Evolutionary conservation across 75 land plant genomes (phyloP).

Genomic region (Pinus albicaulis): DNA sequence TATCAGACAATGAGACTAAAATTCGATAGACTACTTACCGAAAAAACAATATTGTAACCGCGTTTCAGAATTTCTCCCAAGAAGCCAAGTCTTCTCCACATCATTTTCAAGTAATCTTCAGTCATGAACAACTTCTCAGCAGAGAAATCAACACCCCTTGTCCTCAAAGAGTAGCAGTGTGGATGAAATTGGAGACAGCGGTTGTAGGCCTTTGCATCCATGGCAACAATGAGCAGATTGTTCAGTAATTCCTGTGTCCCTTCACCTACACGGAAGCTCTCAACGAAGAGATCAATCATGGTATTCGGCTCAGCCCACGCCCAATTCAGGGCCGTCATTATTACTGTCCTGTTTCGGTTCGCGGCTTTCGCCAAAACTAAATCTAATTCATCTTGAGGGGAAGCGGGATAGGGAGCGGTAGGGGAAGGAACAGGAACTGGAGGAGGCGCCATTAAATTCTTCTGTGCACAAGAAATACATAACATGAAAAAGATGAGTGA

Average conservation of each 20-base stretch:
- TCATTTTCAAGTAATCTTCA: conserved; percentile 73
- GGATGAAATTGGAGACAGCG: conserved; percentile 11
- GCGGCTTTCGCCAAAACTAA: conserved; percentile 19
- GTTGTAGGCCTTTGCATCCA: conserved; percentile 24
- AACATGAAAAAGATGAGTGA: too few relatives aligned
- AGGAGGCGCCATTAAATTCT: background rate
- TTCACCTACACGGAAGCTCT: conserved; percentile 37
- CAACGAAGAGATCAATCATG: conserved; percentile 44
- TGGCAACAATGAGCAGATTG: conserved; percentile 32
- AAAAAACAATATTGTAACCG: conserved; percentile 6
- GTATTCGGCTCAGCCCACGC: conserved; percentile 38
- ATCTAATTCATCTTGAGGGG: background rate
- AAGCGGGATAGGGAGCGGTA: background rate
- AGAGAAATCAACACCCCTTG: conserved; percentile 7
- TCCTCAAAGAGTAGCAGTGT: conserved; percentile 5
- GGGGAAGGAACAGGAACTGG: background rate
- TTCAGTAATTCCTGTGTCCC: conserved; percentile 23
- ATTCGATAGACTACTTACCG: conserved; percentile 2
- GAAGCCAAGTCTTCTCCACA: conserved; percentile 71
- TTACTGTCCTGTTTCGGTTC: conserved; percentile 31
- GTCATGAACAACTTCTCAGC: conserved; percentile 18
- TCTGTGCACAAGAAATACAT: background rate
- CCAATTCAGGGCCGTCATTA: conserved; percentile 35
- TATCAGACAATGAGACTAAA: background rate
- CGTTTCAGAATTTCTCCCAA: conserved; percentile 8